phyloP scores from a whole-genome alignment of 257 asterid species.

The Salvia splendens region DNA sequence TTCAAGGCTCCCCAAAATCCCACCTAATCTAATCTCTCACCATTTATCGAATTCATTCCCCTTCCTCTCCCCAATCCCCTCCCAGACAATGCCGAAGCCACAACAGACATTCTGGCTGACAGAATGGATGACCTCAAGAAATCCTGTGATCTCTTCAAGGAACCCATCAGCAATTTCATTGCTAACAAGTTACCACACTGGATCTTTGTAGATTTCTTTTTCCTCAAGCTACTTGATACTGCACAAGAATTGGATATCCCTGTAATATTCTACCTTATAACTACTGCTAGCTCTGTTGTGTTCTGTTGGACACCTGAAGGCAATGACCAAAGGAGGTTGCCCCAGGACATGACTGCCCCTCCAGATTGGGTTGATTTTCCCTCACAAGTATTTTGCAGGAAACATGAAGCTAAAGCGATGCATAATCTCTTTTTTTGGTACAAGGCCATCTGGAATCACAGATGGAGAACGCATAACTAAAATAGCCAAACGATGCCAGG shows the following conservation, averaged over 20 bases:
- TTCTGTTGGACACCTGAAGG: constrained; percentile 22
- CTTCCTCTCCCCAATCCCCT: constrained; percentile 31
- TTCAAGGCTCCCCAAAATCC: constrained; percentile 35
- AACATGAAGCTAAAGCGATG: constrained; percentile 3
- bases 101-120: constrained; percentile 29
- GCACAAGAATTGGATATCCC: constrained; percentile 11
- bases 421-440: background rate
- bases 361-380: constrained; percentile 32
- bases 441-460: constrained; percentile 21
- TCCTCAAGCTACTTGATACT: constrained; percentile 7
- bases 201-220: constrained; percentile 21
- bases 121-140: constrained; percentile 23
- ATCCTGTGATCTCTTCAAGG: constrained; percentile 27
- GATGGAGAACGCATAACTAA: constrained; percentile 23
- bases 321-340: background rate
- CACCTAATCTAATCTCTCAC: constrained; percentile 15
- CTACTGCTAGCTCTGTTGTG: constrained; percentile 4
- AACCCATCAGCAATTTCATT: constrained; percentile 22
- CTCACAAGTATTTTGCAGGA: constrained; percentile 9
- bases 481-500: constrained; percentile 10
- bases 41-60: background rate
- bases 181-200: constrained; percentile 8
- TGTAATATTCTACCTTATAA: rapidly evolving
- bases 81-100: constrained; percentile 40
- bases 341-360: background rate